Evolutionary conservation across 2,329 filamentous ascomycete genomes (phyloP).

Genomic region (Byssothecium circinans): DNA sequence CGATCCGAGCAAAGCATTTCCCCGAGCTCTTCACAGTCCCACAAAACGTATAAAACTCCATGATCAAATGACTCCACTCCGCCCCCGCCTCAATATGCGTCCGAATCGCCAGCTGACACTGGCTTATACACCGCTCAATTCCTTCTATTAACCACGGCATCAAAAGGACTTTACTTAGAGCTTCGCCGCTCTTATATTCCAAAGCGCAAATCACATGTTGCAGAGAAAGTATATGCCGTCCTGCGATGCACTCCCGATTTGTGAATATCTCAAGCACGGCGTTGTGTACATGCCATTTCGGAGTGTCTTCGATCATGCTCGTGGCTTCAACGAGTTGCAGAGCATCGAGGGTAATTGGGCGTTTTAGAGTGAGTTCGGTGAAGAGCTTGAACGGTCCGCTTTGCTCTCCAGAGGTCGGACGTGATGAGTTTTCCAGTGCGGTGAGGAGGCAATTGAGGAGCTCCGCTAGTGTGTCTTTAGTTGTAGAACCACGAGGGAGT

Average conservation of each 20-base stretch:
- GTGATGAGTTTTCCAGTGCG: slow-evolving; percentile 10
- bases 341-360: slow-evolving; percentile 20
- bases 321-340: slow-evolving; percentile 28
- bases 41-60: slow-evolving; percentile 28
- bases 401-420: neutral
- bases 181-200: slow-evolving; percentile 12
- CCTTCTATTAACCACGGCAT: slow-evolving; percentile 22
- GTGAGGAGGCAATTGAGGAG: slow-evolving; percentile 16
- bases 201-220: slow-evolving; percentile 21
- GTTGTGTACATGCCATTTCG: slow-evolving; percentile 11
- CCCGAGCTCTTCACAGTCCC: slow-evolving; percentile 16
- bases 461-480: slow-evolving; percentile 18
- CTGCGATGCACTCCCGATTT: slow-evolving; percentile 15
- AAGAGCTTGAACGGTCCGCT: slow-evolving; percentile 22
- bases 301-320: slow-evolving; percentile 14
- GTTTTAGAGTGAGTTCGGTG: slow-evolving; percentile 15
- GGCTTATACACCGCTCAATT: slow-evolving; percentile 24
- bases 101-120: slow-evolving; percentile 23
- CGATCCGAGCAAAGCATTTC: slow-evolving; percentile 10
- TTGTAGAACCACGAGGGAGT: slow-evolving; percentile 16
- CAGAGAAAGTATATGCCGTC: slow-evolving; percentile 19
- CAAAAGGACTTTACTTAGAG: slow-evolving; percentile 19
- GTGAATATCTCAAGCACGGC: slow-evolving; percentile 16
- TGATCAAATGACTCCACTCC: slow-evolving; percentile 20
- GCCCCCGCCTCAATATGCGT: slow-evolving; percentile 17